Evolutionary conservation across 768 basidiomycete species (phyloP).

Genomic region (Calvatia gigantea): DNA sequence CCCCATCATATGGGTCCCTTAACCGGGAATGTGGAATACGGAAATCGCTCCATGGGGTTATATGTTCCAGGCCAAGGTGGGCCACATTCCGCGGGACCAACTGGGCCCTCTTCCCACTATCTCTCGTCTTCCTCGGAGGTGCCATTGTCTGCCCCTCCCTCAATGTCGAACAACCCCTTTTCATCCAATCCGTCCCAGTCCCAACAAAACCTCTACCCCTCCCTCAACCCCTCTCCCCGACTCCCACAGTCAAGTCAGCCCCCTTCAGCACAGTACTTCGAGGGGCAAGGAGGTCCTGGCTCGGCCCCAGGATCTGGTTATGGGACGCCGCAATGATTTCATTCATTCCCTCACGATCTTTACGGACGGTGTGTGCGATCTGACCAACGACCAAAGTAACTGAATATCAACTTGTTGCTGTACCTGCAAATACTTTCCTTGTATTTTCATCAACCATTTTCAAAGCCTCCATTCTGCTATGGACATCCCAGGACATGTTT

Average conservation of each 20-base stretch:
- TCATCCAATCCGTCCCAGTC: conserved; percentile 28
- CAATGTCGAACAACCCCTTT: conserved; percentile 44
- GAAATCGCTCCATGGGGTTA: conserved; percentile 29
- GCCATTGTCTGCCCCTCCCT: conserved; percentile 50
- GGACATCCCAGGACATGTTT: background rate
- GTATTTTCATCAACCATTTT: conserved; percentile 13
- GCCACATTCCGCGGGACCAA: conserved; percentile 39
- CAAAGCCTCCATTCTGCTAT: conserved; percentile 2
- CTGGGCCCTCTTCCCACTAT: conserved; percentile 29
- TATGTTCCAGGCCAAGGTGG: conserved; percentile 33
- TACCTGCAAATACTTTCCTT: conserved; percentile 12
- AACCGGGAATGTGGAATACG: conserved; percentile 36
- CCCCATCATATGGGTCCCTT: conserved; percentile 31
- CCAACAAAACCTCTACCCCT: conserved; percentile 33
- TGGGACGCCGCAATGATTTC: conserved; percentile 37
- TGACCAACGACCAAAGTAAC: conserved; percentile 5
- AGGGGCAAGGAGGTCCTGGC: conserved; percentile 34
- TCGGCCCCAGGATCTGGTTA: conserved; percentile 45
- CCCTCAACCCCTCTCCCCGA: conserved; percentile 33
- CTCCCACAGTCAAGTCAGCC: conserved; percentile 29
- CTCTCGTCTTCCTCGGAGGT: conserved; percentile 34
- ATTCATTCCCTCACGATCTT: conserved; percentile 14
- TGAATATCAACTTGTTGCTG: conserved; percentile 16
- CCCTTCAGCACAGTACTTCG: conserved; percentile 19
- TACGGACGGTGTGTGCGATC: conserved; percentile 9